Conservation (phyloP, 129 eudicot species). For the Centella asiatica region DNA sequence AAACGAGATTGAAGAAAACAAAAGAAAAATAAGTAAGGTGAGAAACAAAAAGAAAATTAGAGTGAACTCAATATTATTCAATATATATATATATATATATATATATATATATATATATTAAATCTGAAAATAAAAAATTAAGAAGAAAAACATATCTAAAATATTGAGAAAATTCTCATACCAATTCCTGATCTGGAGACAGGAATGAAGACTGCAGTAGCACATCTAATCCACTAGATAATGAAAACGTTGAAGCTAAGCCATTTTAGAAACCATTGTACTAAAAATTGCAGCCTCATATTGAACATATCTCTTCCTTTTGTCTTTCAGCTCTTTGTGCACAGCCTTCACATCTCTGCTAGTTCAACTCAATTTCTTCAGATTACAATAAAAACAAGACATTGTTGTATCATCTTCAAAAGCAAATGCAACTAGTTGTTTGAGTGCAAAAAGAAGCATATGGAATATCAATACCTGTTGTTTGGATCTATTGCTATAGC, state of each 20-base stretch:
- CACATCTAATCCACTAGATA: no score
- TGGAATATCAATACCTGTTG: conserved; percentile 37
- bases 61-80: no score
- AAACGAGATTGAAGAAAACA: no score
- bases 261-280: conserved; percentile 20
- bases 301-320: conserved; percentile 12
- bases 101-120: no score
- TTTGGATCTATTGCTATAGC: conserved; percentile 62
- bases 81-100: no score
- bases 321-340: conserved; percentile 22
- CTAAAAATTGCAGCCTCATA: conserved; percentile 18
- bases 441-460: background rate
- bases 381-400: background rate
- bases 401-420: background rate
- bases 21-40: no score
- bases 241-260: background rate
- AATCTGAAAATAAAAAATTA: no score
- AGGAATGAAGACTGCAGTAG: no score
- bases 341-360: conserved; percentile 21
- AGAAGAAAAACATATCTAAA: no score
- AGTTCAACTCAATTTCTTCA: background rate
- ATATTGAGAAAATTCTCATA: no score
- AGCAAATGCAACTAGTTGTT: background rate
- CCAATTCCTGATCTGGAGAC: no score
- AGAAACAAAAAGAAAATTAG: no score